Conservation (phyloP, 1,284 basidiomycete genomes). For the Macrocystidia cucumis region DNA sequence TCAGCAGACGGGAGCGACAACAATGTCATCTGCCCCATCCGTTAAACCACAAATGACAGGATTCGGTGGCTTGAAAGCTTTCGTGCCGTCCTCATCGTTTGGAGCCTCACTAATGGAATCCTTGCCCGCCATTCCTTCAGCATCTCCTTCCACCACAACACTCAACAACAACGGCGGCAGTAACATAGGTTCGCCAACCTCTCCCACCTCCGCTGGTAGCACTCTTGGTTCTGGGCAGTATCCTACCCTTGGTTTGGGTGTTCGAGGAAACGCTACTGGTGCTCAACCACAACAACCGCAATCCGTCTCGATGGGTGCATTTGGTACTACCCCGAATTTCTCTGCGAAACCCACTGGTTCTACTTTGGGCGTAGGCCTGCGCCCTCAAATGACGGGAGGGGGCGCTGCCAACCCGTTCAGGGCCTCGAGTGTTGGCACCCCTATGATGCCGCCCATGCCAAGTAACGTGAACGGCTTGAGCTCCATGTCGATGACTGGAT, state of each 20-base stretch:
- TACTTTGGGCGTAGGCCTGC: constrained; percentile 50
- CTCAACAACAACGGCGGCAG: background rate
- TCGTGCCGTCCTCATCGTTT: constrained; percentile 89
- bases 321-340: constrained; percentile 24
- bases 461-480: too few species aligned
- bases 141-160: constrained; percentile 40
- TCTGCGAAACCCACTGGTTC: constrained; percentile 27
- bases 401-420: constrained; percentile 72
- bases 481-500: too few species aligned
- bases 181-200: constrained; percentile 2
- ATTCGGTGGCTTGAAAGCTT: constrained; percentile 76
- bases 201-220: constrained; percentile 1
- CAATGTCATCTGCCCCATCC: constrained; percentile 20
- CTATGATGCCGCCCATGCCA: too few species aligned
- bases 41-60: constrained; percentile 79
- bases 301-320: constrained; percentile 9
- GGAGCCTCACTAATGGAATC: constrained; percentile 76
- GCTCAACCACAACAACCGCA: constrained; percentile 6
- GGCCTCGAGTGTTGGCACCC: constrained; percentile 41
- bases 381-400: constrained; percentile 70
- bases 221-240: too few species aligned
- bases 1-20: constrained; percentile 41
- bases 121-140: constrained; percentile 65
- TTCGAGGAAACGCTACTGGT: too few species aligned
- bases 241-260: too few species aligned